These are phyloP conservation scores for Cucumis cinereus DNA, from an alignment of 306 rosid species.

Conservation along the genomic window DNA sequence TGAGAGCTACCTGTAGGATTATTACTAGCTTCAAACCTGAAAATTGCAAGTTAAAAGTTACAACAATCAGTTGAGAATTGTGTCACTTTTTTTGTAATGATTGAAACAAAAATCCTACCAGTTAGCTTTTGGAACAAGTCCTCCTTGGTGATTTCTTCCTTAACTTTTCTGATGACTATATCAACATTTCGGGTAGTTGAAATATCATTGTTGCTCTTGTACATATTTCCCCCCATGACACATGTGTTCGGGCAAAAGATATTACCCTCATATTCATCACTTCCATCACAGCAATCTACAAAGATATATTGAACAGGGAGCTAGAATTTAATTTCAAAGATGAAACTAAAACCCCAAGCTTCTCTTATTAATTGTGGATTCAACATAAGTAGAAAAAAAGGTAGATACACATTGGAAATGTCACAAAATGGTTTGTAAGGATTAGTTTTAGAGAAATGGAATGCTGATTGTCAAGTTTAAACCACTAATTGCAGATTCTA, in stretches of 20 bases:
- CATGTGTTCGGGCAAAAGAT: slow-evolving; percentile 63
- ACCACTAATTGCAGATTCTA: background rate
- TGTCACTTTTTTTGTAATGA: background rate
- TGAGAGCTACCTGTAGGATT: slow-evolving; percentile 39
- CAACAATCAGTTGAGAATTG: slow-evolving; percentile 1
- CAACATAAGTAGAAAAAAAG: background rate
- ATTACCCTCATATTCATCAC: slow-evolving; percentile 64
- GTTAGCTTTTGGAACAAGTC: slow-evolving; percentile 38
- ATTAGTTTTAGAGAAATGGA: background rate
- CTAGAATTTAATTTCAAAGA: slow-evolving; percentile 8
- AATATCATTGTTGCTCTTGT: slow-evolving; percentile 20
- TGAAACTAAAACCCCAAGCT: background rate
- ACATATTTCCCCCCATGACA: slow-evolving; percentile 63
- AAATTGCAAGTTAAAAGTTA: slow-evolving; percentile 7
- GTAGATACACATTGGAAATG: background rate
- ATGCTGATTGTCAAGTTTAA: background rate
- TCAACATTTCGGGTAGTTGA: slow-evolving; percentile 14
- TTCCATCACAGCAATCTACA: slow-evolving; percentile 89
- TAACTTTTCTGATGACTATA: slow-evolving; percentile 13
- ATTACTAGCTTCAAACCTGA: slow-evolving; percentile 53
- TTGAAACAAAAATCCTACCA: slow-evolving; percentile 29
- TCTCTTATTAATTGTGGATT: background rate
- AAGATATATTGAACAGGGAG: slow-evolving; percentile 10
- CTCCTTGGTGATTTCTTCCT: slow-evolving; percentile 29
- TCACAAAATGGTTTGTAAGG: background rate